A percentile compares a stretch with the other conserved stretches of the same genome.
Conservation (phyloP, 2,329 filamentous ascomycete species). For the Hypomyces rosellus region DNA sequence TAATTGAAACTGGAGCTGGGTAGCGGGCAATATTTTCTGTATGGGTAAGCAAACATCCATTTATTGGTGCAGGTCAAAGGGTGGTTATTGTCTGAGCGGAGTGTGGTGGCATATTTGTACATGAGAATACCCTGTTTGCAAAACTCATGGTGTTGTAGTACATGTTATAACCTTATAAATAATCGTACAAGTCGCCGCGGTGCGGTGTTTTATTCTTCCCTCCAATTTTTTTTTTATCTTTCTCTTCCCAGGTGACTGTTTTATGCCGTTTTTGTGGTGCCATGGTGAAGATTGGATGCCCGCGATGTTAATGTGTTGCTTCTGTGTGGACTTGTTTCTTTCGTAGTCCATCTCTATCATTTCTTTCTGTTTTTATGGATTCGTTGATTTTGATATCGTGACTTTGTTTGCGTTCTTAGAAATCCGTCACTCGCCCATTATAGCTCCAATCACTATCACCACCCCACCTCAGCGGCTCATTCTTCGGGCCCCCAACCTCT, state of each 20-base stretch:
- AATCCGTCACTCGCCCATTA: constrained; percentile 92
- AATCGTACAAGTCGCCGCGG: not conserved
- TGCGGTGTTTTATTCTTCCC: not conserved
- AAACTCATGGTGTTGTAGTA: not conserved
- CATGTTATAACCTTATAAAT: not conserved
- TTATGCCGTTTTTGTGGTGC: not conserved
- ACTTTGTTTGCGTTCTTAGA: constrained; percentile 36
- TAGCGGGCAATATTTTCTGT: no score
- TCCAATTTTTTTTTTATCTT: not conserved
- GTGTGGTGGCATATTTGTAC: not conserved
- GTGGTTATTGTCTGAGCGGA: not conserved
- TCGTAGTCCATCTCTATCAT: no score
- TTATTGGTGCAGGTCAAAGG: not conserved
- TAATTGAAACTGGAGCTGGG: constrained; percentile 2
- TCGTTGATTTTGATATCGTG: no score
- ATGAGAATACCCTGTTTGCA: constrained; percentile 1
- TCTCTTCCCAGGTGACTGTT: no score
- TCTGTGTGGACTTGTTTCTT: no score
- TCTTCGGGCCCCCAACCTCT: constrained; percentile 94
- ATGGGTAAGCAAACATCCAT: not conserved
- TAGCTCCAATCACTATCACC: constrained; percentile 76
- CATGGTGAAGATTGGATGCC: no score
- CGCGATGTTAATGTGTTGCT: no score
- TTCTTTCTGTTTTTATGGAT: no score
- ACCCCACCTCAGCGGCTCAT: constrained; percentile 89